Conservation (phyloP, 768 basidiomycete species). For the Leccinum subgranulosum region DNA sequence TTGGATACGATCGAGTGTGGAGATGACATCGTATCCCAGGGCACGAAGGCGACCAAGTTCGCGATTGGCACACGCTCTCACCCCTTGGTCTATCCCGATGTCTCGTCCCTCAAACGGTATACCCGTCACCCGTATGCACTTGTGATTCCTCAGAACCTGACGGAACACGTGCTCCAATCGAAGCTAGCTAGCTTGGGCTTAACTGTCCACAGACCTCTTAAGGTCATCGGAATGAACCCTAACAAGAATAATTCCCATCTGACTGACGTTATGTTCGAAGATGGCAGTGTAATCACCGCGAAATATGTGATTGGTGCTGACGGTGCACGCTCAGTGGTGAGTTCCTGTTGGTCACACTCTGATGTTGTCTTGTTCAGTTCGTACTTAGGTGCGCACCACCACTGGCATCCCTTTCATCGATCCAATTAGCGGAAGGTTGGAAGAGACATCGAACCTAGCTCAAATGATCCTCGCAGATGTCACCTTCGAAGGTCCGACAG, state of each 20-base stretch:
- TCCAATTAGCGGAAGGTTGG: neutral
- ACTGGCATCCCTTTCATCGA: neutral
- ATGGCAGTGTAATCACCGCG: neutral
- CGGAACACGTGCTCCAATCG: slow-evolving; percentile 38
- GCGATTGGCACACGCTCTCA: slow-evolving; percentile 32
- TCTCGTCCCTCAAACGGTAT: slow-evolving; percentile 36
- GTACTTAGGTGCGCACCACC: neutral
- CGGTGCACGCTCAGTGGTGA: neutral
- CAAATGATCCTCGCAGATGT: neutral
- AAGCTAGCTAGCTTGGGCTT: neutral
- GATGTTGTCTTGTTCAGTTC: neutral
- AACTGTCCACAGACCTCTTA: neutral
- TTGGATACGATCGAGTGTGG: slow-evolving; percentile 44
- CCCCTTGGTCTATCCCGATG: slow-evolving; percentile 28
- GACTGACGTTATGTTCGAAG: neutral
- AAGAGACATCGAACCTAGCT: neutral
- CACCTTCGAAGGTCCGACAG: neutral
- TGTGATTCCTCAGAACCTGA: slow-evolving; percentile 44
- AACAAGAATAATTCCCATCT: neutral
- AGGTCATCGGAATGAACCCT: neutral
- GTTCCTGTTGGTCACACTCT: neutral
- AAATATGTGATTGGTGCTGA: neutral
- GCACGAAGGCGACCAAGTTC: slow-evolving; percentile 29
- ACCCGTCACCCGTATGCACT: slow-evolving; percentile 45
- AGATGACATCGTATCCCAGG: slow-evolving; percentile 36